Base-by-base conservation (phyloP, 495 filamentous ascomycete genomes). In the Durotheca rogersii region DNA sequence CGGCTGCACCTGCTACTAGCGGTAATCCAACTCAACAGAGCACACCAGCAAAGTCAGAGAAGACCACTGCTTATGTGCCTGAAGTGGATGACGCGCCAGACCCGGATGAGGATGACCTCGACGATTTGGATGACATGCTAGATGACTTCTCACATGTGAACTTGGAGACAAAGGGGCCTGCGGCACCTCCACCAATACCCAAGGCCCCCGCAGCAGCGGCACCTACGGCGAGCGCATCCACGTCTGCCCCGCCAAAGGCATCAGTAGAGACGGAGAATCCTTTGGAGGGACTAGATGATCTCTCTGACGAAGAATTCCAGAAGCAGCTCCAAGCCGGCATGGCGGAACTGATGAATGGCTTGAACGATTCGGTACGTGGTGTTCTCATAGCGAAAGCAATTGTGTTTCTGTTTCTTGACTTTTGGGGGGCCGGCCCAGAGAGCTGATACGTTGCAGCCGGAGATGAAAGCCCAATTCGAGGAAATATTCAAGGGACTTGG, bases 111-210 rank as follows among this genome's bases (percentile, higher is more conserved):
- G 87, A 90, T 66, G 90, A 95, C 62, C 78, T 95, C 14, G 90
- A 95, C 63, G 92, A 96, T 64, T 72, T 97, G 33, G 92, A 97
- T 68, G 92, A 96, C 38, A 82, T 96, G 66, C 85, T 98, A 21
- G 90, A 97, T 54, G 85, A 96, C 59, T 98, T 98, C 70, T 76
- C 83, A 11, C 60, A 77, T 7, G 70, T 76, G 2, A 80, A 79
- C 41, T 44, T 78, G 19, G 73, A 79, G 3, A 61, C 72, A 50
- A 69, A 77, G 20, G 75, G 81, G 62, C 50, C 72, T 17, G 42
- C 61, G 25, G 53, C 47, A 14, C 12, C n/a, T n/a, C n/a, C n/a
- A n/a, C n/a, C n/a, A n/a, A n/a, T n/a, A n/a, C n/a, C n/a, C n/a
- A n/a, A n/a, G n/a, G n/a, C n/a, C n/a, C n/a, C n/a, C n/a, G n/a